Evolutionary conservation across 2,329 filamentous ascomycete species (phyloP), one percentile per base, ranked within the genome.

Genomic region (Fusarium vanettenii): DNA sequence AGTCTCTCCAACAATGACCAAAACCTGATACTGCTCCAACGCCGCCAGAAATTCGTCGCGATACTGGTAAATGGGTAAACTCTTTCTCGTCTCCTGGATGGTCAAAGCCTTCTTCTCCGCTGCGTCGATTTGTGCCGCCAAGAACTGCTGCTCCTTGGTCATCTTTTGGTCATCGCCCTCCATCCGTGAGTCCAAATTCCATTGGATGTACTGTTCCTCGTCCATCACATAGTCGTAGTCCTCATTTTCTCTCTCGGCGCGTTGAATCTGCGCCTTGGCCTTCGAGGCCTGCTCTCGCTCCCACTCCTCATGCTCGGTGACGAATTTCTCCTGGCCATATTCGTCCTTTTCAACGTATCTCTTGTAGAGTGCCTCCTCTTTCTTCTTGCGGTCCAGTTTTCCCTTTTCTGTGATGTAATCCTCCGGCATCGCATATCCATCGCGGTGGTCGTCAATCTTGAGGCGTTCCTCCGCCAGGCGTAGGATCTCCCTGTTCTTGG

Each of bases 231-330:
- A 98, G 77, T 97, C 94, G 81, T 98, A 99, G 68, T 97, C 92
- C 14, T 95, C 92, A 62, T 95, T 92, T 16, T 93, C 91, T 39
- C 92, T 89, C 80, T 97, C 94, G 0, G 91, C 86, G 63, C 91
- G 90, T 75, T 91, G 89, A 69, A 97, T 95, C 81, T 98, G 95
- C 1, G 94, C 92, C 81, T 96, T 97, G 7, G 95, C 95, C 82
- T 97, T 97, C 66, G 92, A 89, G 1, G 93, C 90, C 84, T 98
- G 96, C 80, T 98, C 96, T 67, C 91, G 87, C 81, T 99, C 97
- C 96, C 96, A 99, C 80, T 98, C 94, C 72, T 99, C 95, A 73
- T 98, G 94, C 81, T 99, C 97, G 0, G 95, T 98, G 67, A 98
- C 91, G 77, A 95, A 97, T 78, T 92, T 93, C 81, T 98, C 96